Conservation (phyloP, 495 filamentous ascomycete genomes). For the Trichoderma erinaceum region DNA sequence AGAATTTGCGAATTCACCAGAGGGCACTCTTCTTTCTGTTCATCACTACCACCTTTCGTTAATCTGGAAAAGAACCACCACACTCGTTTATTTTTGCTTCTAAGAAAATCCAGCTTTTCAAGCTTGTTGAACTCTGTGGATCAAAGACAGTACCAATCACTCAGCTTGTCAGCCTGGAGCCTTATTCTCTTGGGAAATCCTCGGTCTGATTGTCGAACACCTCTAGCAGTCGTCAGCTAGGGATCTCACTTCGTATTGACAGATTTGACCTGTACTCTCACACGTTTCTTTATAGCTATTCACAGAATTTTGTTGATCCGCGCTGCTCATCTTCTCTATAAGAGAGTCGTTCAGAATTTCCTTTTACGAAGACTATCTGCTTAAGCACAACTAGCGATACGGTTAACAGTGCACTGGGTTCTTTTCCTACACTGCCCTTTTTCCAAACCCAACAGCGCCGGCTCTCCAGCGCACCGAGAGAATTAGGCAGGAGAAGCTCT, state of each 20-base stretch:
- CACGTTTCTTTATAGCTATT: neutral
- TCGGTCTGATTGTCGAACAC: neutral
- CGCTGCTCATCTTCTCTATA: neutral
- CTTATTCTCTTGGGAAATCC: neutral
- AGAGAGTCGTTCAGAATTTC: neutral
- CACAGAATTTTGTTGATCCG: neutral
- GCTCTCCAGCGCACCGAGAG: conserved; percentile 48
- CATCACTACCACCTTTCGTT: conserved; percentile 4
- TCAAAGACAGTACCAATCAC: neutral
- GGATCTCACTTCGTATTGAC: neutral
- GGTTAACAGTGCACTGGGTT: conserved; percentile 30
- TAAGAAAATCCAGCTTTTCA: neutral
- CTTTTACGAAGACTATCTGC: neutral
- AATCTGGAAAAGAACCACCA: conserved; percentile 2
- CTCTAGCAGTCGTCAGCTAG: neutral
- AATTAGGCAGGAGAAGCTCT: conserved; percentile 38
- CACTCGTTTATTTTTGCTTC: neutral
- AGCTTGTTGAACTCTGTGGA: neutral
- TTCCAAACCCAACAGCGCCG: conserved; percentile 44
- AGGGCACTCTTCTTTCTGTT: conserved; percentile 4
- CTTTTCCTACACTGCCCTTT: conserved; percentile 52
- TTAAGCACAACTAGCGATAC: neutral
- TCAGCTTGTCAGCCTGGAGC: neutral
- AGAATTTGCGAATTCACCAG: conserved; percentile 13
- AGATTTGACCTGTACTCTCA: neutral